These are phyloP conservation scores for Inga laurina DNA, from an alignment of 306 rosid species.

Conservation along the genomic window DNA sequence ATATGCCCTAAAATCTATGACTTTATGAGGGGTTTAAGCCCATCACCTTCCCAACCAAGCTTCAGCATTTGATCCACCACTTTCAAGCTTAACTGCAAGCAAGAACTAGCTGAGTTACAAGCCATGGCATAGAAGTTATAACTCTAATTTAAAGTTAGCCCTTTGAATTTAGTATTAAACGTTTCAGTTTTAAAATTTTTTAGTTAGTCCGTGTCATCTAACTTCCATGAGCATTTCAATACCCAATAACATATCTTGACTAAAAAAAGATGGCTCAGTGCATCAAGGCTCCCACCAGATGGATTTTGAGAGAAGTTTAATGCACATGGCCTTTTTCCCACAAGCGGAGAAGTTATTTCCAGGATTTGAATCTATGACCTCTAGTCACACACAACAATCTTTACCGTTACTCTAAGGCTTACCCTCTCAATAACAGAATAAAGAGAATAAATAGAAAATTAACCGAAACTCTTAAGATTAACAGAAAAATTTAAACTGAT, in stretches of 20 bases:
- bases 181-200: background rate
- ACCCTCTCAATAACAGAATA: background rate
- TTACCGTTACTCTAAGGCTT: background rate
- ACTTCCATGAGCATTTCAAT: background rate
- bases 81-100: conserved; percentile 95
- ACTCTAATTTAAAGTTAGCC: background rate
- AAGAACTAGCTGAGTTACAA: conserved; percentile 39
- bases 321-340: too few species aligned
- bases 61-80: conserved; percentile 96
- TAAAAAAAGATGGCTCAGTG: background rate
- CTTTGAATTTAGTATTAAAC: background rate
- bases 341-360: too few species aligned
- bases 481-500: background rate
- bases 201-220: background rate
- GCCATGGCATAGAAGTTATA: background rate
- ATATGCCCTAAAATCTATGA: conserved; percentile 53
- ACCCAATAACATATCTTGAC: background rate
- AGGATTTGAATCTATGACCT: too few species aligned
- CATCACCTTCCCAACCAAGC: conserved; percentile 98
- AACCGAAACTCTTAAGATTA: background rate
- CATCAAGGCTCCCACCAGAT: too few species aligned
- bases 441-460: background rate
- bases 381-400: too few species aligned
- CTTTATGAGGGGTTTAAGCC: conserved; percentile 67
- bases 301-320: too few species aligned